Base-by-base conservation (phyloP, 805 yeast species). In the Candida vaughaniae region DNA sequence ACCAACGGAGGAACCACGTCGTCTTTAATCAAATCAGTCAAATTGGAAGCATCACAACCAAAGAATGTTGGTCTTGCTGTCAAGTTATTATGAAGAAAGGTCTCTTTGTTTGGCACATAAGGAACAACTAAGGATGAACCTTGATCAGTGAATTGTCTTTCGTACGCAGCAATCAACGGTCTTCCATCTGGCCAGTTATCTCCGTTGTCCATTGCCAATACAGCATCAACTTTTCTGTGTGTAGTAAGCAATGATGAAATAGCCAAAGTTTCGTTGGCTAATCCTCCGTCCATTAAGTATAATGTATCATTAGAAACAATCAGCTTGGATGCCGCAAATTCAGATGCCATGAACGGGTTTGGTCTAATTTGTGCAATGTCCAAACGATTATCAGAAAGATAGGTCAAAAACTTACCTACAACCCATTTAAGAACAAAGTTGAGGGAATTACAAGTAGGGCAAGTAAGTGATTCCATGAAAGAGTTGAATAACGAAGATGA, bases 51-150 rank as follows among this genome's bases (percentile, higher is more conserved):
- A 33, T 64, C 56, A 44, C 73, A 67, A 3, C 73, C 73, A 46
- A 67, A 67, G 42, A 67, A 67, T 5, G 63, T 53, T 17, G 73
- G 73, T 39, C 52, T 57, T 9, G 68, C 65, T 4, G 69, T 62
- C 33, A 66, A 53, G 44, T 64, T 64, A 25, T 49, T 47, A 23
- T 51, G 48, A 18, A 53, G 44, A 36, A 66, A 66, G 1, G 69
- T 60, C 7, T 51, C 38, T 22, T 42, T 47, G 34, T 59, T 65
- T 1, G 72, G 72, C 19, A 66, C 62, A 38, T 65, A 55, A 1
- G 72, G 72, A 18, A 55, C 54, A 15, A 65, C 52, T 18, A 58
- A 52, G 16, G 58, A 48, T 14, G 45, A 46, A 2, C 70, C 71
- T 42, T 61, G 66, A 4, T 42, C 32, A 6, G 53, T 42, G 38